Evolutionary conservation across 441 rosid genomes (phyloP), one percentile per base, ranked within the genome.

Genomic region (Jatropha podagrica): DNA sequence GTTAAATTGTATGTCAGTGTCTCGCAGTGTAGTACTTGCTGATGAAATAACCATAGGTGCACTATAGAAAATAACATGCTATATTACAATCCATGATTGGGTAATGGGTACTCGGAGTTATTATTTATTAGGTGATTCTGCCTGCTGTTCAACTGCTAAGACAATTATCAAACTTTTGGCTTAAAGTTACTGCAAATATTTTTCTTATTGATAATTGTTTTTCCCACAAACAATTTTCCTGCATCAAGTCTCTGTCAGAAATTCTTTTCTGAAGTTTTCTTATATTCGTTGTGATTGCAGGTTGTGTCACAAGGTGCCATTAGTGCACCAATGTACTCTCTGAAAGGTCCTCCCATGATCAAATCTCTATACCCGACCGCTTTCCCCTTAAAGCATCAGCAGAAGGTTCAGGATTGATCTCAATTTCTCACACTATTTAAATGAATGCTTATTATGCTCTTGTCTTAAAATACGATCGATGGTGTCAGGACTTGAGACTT

Each of bases 311-410:
- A 92, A 75, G 98, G 97, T 71, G 98, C 98, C 63, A 94, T 94
- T 23, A 90, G 88, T 67, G 87, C 97, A 23, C 98, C 97, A 68
- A 93, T 91, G 93, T 95, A 85, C 87, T 83, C 91, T 0, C 74
- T 95, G 49, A 92, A 95, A 83, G 98, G 99, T 74, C 96, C 99
- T 42, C 84, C 93, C 0, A 95, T 92, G 97, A 86, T 87, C 76
- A 86, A 91, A 78, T 88, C 97, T 23, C 80, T 78, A 20, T 95
- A 91, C 78, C 92, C 97, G 0, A 87, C 99, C 0, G 96, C 99
- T 3, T 95, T 95, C 66, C 99, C 99, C 37, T 81, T 95, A 66
- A 95, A 91, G 83, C 98, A 92, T 80, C 98, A 95, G 82, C 98
- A 95, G 81, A 95, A 95, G 98, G 98, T 95, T 76, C 44, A 86